Evolutionary conservation across 768 basidiomycete genomes (phyloP).

Genomic region (Rhodotorula diobovata): DNA sequence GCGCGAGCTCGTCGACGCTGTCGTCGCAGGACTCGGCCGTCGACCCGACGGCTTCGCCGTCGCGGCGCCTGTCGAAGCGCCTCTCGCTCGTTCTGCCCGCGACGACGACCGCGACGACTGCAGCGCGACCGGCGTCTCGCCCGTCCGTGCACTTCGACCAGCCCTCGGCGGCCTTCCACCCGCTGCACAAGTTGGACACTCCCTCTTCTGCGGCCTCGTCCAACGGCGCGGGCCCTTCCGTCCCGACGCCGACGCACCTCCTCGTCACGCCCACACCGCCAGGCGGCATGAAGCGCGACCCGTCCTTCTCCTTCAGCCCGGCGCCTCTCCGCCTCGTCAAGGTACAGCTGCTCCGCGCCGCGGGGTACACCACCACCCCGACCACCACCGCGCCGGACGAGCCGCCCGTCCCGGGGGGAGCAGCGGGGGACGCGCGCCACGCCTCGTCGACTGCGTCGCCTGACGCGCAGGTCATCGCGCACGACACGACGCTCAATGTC

Average conservation of each 20-base stretch:
- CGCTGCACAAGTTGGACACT: not conserved
- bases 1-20: conserved; percentile 11
- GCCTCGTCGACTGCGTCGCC: too few relatives aligned
- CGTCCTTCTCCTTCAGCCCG: conserved; percentile 36
- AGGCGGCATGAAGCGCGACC: not conserved
- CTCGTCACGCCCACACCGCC: conserved; percentile 12
- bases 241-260: conserved; percentile 19
- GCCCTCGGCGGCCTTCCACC: not conserved
- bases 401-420: not conserved
- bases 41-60: conserved; percentile 31
- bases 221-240: conserved; percentile 4
- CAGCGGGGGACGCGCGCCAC: not conserved
- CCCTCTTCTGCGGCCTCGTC: not conserved
- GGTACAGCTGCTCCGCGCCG: conserved; percentile 27
- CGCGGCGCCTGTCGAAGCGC: conserved; percentile 18
- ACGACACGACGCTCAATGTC: not conserved
- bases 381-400: too few relatives aligned
- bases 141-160: not conserved
- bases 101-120: not conserved
- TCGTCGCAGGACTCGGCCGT: conserved; percentile 6
- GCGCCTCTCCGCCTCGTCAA: conserved; percentile 35
- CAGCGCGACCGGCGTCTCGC: not conserved
- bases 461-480: not conserved
- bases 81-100: not conserved
- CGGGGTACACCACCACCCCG: conserved; percentile 7